phyloP scores from a whole-genome alignment of 2,329 filamentous ascomycete species.

The Huntiella moniliformis region DNA sequence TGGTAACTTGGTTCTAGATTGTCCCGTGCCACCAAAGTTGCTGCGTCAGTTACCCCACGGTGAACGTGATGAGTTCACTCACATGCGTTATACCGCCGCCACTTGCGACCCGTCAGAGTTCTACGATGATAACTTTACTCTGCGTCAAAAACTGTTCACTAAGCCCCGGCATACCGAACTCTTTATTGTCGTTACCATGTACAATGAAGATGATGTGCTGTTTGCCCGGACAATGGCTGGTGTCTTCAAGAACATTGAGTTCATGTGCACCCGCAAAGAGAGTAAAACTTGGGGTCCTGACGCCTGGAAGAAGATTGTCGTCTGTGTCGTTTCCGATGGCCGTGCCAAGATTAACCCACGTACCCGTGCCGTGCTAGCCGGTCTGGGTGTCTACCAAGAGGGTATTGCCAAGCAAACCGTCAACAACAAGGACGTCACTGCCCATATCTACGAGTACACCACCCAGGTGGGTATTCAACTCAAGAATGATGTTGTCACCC shows the following conservation, averaged over 20 bases:
- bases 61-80: slow-evolving; percentile 78
- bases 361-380: slow-evolving; percentile 82
- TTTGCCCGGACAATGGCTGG: slow-evolving; percentile 98
- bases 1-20: slow-evolving; percentile 91
- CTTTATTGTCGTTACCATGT: slow-evolving; percentile 96
- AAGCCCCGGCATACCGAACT: slow-evolving; percentile 86
- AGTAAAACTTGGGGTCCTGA: slow-evolving; percentile 92
- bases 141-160: slow-evolving; percentile 79
- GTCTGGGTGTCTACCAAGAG: slow-evolving; percentile 95
- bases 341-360: slow-evolving; percentile 77
- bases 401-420: slow-evolving; percentile 97
- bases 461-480: slow-evolving; percentile 72
- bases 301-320: slow-evolving; percentile 98
- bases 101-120: slow-evolving; percentile 87
- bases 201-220: slow-evolving; percentile 92
- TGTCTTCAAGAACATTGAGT: slow-evolving; percentile 93
- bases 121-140: slow-evolving; percentile 71
- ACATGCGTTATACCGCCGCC: slow-evolving; percentile 79
- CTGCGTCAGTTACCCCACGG: slow-evolving; percentile 78
- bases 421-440: slow-evolving; percentile 86
- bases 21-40: slow-evolving; percentile 75
- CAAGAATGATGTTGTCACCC: slow-evolving; percentile 71
- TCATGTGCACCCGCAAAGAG: slow-evolving; percentile 84
- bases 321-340: slow-evolving; percentile 89
- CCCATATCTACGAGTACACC: slow-evolving; percentile 95